Evolutionary conservation across 495 filamentous ascomycete genomes (phyloP).

Genomic region (Stereocaulon alpinum): DNA sequence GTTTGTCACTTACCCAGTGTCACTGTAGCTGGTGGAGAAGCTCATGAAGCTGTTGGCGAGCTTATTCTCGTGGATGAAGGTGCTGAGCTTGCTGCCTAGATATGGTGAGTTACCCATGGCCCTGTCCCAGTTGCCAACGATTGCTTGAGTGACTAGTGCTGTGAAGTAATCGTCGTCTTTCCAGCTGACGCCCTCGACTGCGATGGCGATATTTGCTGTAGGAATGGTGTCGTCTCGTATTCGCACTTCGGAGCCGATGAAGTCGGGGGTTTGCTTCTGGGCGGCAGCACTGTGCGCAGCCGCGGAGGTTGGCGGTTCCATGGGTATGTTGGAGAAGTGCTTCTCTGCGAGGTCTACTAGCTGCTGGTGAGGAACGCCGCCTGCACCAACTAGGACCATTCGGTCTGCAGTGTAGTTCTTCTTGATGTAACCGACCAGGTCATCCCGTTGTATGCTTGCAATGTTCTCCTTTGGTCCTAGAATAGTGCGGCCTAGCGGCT

Average conservation of each 20-base stretch:
- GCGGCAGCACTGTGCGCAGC: conserved; percentile 51
- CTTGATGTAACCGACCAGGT: conserved; percentile 92
- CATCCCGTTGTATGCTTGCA: conserved; percentile 79
- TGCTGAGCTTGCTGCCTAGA: conserved; percentile 95
- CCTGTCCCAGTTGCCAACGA: conserved; percentile 99
- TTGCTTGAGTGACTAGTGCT: conserved; percentile 91
- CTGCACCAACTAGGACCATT: conserved; percentile 95
- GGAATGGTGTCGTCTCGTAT: conserved; percentile 93
- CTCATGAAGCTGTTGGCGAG: conserved; percentile 99
- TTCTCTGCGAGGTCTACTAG: conserved; percentile 94
- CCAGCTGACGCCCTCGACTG: conserved; percentile 99
- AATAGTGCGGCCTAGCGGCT: conserved; percentile 95
- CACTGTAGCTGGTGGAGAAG: conserved; percentile 98
- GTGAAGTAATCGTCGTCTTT: conserved; percentile 99
- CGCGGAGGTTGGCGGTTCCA: conserved; percentile 58
- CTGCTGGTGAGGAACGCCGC: conserved; percentile 85
- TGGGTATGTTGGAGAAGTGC: conserved; percentile 74
- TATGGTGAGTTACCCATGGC: conserved; percentile 94
- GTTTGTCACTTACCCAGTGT: conserved; percentile 69
- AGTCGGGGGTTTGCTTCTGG: conserved; percentile 81
- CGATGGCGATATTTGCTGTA: conserved; percentile 95
- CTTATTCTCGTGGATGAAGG: conserved; percentile 81
- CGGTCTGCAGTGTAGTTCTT: conserved; percentile 98
- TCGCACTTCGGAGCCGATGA: conserved; percentile 89
- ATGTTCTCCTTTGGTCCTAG: conserved; percentile 98